Base-by-base conservation (phyloP, 106 monocot species). In the Allium sativum region DNA sequence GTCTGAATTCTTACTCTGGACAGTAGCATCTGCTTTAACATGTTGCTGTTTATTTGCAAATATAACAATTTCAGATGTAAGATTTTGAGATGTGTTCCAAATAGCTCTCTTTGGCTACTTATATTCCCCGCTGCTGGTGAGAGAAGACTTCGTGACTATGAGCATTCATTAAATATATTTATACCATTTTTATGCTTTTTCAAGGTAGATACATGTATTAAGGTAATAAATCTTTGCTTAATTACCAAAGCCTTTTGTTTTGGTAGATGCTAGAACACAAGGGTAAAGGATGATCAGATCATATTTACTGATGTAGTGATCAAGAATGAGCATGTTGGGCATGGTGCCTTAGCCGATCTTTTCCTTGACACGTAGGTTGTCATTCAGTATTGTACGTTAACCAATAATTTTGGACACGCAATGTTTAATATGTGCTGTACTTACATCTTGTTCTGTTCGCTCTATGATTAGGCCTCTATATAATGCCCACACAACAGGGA, bases 401-500 rank as follows among this genome's bases (percentile, higher is more conserved):
- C 1, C 17, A 31, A 1, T 31, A n/a, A 31, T 31, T 9, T 55
- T 55, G 18, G 55, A 50, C 48, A 50, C 48, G 1, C 11, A 6
- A 15, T 21, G 14, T 48, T 6, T 47, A 10, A 48, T 20, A 42
- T 48, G 16, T 46, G 40, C 10, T 70, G 15, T 70, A 11, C 18
- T 15, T 18, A 7, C 62, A 52, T 65, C 47, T 10, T 8, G 51
- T n/a, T 40, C 4, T 16, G 48, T 52, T 3, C 16, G 12, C 15
- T 8, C 20, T 21, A 12, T 48, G 63, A 22, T 64, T 64, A 96
- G 96, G 52, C 96, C 96, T 9, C 58, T 91, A 44, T 96, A 91
- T 50, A 96, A 96, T 70, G 91, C 77, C 1, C 96, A 96, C 74
- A 96, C 96, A 17, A 96, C 96, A 7, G 96, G 96, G 13, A 96